Conservation (phyloP, 148 eudicot genomes). For the Vaccinium myrtillus region DNA sequence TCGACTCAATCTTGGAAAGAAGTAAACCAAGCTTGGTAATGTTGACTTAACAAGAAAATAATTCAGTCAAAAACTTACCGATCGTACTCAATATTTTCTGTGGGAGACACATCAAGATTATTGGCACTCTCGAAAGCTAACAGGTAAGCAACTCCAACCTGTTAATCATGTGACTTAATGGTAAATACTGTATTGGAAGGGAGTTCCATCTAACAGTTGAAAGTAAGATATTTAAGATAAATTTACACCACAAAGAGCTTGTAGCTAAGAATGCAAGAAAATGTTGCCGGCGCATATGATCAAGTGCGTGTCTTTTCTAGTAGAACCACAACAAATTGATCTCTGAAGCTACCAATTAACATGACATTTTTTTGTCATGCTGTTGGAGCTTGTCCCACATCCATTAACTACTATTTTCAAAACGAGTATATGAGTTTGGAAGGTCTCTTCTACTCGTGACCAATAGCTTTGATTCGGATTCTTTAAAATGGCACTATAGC, state of each 20-base stretch:
- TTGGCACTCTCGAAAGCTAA: slow-evolving; percentile 94
- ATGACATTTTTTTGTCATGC: not conserved
- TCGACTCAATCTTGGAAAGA: not conserved
- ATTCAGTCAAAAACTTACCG: slow-evolving; percentile 44
- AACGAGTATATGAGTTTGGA: not conserved
- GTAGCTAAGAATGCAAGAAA: not conserved
- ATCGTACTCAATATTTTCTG: slow-evolving; percentile 91
- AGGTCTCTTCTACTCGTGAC: not conserved
- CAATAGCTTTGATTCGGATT: not conserved
- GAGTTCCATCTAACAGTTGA: not conserved
- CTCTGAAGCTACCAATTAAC: not conserved
- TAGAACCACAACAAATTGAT: not conserved
- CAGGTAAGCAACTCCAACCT: slow-evolving; percentile 96
- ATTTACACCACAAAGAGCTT: not conserved
- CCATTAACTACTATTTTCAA: not conserved
- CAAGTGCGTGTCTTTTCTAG: not conserved
- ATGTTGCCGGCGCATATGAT: not conserved
- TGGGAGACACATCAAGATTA: slow-evolving; percentile 56
- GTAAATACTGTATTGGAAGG: not conserved
- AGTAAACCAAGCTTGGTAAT: not conserved
- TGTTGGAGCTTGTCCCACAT: not conserved
- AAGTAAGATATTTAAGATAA: not conserved
- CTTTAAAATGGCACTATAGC: not conserved
- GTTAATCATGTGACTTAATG: slow-evolving; percentile 24
- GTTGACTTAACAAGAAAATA: not conserved